Evolutionary conservation across 306 rosid genomes (phyloP).

Genomic region (Adenanthera pavonina): DNA sequence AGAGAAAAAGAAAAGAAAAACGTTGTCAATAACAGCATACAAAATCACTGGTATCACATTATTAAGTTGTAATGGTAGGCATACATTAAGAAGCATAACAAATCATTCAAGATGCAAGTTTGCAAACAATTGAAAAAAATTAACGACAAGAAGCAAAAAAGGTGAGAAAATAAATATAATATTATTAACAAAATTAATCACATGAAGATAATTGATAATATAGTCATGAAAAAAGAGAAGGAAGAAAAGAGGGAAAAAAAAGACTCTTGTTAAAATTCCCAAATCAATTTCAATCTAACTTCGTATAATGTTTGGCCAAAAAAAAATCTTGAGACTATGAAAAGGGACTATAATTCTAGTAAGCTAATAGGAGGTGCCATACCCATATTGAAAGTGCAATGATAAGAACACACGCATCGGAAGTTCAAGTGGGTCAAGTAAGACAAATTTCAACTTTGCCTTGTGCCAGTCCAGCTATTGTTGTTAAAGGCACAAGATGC

Average conservation of each 20-base stretch:
- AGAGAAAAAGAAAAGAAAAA: constrained; percentile 35
- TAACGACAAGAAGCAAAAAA: neutral
- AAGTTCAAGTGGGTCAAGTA: neutral
- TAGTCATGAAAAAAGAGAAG: neutral
- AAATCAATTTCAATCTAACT: neutral
- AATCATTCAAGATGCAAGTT: constrained; percentile 1
- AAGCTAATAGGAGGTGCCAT: neutral
- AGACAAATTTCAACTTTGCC: neutral
- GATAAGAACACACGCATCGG: neutral
- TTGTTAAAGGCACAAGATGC: neutral
- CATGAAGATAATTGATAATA: neutral
- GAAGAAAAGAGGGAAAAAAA: neutral
- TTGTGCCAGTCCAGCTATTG: neutral
- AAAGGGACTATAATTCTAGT: neutral
- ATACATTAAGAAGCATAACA: constrained; percentile 7
- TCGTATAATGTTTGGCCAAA: too few relatives aligned
- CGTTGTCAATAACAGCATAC: constrained; percentile 29
- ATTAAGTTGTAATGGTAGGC: constrained; percentile 15
- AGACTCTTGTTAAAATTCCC: neutral
- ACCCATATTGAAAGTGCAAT: neutral
- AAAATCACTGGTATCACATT: neutral
- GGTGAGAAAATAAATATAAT: neutral
- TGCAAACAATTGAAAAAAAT: neutral
- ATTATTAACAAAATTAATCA: neutral
- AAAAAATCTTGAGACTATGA: neutral